These are phyloP conservation scores for Carex scoparia DNA, from an alignment of 176 grass and related monocot species.

Conservation along the genomic window DNA sequence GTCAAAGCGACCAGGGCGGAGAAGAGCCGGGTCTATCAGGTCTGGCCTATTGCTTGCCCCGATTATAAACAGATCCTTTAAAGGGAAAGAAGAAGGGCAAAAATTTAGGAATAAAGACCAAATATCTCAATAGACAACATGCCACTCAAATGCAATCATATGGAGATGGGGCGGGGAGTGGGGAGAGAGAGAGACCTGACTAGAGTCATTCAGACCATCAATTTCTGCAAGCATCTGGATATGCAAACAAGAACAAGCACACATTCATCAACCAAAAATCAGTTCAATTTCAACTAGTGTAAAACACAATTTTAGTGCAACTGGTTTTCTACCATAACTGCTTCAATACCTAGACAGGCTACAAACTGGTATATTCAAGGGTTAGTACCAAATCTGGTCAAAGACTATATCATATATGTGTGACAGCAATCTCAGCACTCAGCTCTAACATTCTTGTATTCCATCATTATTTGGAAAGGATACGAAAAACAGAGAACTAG, in stretches of 20 bases:
- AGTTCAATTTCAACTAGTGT: background rate
- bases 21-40: conserved; percentile 88
- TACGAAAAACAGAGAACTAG: background rate
- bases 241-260: background rate
- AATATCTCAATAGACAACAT: background rate
- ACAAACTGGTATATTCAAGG: background rate
- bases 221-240: conserved; percentile 95
- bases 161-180: background rate
- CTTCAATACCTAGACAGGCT: background rate
- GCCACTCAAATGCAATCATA: background rate
- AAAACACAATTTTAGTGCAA: background rate
- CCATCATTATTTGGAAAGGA: background rate
- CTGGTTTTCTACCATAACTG: background rate
- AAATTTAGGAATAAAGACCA: conserved; percentile 8
- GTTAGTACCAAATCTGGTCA: background rate
- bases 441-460: background rate
- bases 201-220: conserved; percentile 83
- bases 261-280: background rate
- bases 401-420: background rate
- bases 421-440: background rate
- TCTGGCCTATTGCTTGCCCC: conserved; percentile 94
- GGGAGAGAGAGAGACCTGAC: conserved; percentile 52
- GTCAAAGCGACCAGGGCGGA: conserved; percentile 86
- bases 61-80: conserved; percentile 66
- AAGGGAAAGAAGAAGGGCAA: background rate